Evolutionary conservation across 148 eudicot genomes (phyloP), one percentile per base, ranked within the genome.

Genomic region (Oxyria digyna): DNA sequence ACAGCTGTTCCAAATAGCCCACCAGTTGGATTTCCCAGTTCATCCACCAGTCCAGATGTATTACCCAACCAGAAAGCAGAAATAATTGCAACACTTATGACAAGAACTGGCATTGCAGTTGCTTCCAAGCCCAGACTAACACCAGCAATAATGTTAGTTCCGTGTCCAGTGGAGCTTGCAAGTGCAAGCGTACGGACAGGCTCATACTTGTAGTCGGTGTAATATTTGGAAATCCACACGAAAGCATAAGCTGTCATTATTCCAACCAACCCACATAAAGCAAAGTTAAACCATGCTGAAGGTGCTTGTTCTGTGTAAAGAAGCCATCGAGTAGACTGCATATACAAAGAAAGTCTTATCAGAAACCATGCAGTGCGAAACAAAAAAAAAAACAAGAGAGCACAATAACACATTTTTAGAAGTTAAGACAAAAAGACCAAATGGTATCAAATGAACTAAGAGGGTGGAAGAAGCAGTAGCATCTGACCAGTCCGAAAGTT

Each of bases 1-100:
- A 94, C 99, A 72, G 99, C 99, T 37, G 99, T 94, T 74, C 99
- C 99, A 87, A 94, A 94, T 70, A 94, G 81, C 4, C 99, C 99
- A 69, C 99, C 99, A 69, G 87, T 90, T 69, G 99, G 99, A 73
- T 74, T 87, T 75, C 97, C 97, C 76, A 81, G 59, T 74, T 94
- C 99, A 79, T 94, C 99, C 72, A 90, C 83, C 76, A 94, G 81
- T 24, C 99, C 99, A 6, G 97, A 94, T 70, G 83, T 90, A 1
- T 80, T 96, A 74, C 99, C 99, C 86, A 94, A 71, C 99, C 99
- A 94, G 80, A 74, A 94, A 62, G 99, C 88, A 68, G 97, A 90
- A 72, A 94, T 77, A 40, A 94, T 94, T 31, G 99, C 49, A 45
- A 83, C 77, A 23, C 99, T 88, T 74, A 94, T 94, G 68, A 91